A percentile compares a stretch with the other conserved stretches of the same genome.
These are phyloP conservation scores for Aspergillus homomorphus DNA, from an alignment of 495 filamentous ascomycete genomes.

Conservation along the genomic window DNA sequence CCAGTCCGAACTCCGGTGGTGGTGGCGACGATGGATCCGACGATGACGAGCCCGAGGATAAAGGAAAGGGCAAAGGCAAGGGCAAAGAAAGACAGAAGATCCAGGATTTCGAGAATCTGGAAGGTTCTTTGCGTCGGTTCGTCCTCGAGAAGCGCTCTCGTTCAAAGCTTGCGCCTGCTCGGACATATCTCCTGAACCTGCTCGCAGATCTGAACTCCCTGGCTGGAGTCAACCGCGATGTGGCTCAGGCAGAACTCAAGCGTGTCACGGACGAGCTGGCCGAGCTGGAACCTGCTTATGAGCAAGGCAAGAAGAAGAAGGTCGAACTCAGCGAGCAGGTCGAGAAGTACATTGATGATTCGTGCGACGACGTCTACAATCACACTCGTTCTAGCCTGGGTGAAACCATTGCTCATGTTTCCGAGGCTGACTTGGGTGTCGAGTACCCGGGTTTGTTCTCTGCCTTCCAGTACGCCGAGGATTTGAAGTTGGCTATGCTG, in stretches of 20 bases:
- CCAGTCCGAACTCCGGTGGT: slow-evolving; percentile 45
- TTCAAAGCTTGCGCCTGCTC: slow-evolving; percentile 93
- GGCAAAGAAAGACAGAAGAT: slow-evolving; percentile 85
- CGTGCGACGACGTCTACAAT: slow-evolving; percentile 78
- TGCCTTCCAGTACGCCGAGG: slow-evolving; percentile 90
- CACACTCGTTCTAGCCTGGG: slow-evolving; percentile 72
- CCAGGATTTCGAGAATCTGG: slow-evolving; percentile 83
- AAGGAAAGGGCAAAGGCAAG: slow-evolving; percentile 70
- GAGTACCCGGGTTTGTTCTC: slow-evolving; percentile 80
- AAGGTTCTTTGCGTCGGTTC: slow-evolving; percentile 84
- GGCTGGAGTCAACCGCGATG: slow-evolving; percentile 81
- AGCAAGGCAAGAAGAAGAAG: slow-evolving; percentile 77
- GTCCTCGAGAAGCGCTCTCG: slow-evolving; percentile 93
- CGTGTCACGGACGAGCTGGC: slow-evolving; percentile 75
- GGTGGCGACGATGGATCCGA: slow-evolving; percentile 54
- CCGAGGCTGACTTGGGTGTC: slow-evolving; percentile 73
- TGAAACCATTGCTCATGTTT: slow-evolving; percentile 67
- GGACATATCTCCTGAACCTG: slow-evolving; percentile 93
- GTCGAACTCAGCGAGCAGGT: slow-evolving; percentile 78
- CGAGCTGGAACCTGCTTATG: slow-evolving; percentile 79
- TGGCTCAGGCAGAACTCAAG: slow-evolving; percentile 81
- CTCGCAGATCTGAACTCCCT: slow-evolving; percentile 79
- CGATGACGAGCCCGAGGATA: slow-evolving; percentile 47
- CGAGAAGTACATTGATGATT: slow-evolving; percentile 77
- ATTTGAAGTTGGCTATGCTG: slow-evolving; percentile 87